A percentile compares a stretch with the other conserved stretches of the same genome.
These are phyloP conservation scores for Chaetomium fimeti DNA, from an alignment of 495 filamentous ascomycete genomes.

Conservation along the genomic window DNA sequence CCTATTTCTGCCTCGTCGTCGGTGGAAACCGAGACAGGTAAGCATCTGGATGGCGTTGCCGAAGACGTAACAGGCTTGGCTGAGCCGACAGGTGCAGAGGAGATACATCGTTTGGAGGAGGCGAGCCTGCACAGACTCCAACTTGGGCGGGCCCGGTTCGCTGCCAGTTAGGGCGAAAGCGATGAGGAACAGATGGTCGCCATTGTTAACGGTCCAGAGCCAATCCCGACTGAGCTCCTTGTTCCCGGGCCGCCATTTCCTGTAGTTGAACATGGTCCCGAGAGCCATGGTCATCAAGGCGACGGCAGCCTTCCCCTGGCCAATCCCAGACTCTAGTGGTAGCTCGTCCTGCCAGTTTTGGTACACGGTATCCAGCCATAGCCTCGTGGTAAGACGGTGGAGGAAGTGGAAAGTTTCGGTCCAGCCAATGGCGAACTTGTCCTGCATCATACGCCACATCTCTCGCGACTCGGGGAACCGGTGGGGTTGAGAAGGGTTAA, in stretches of 20 bases:
- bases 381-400: slow-evolving; percentile 22
- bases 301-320: slow-evolving; percentile 27
- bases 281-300: slow-evolving; percentile 32
- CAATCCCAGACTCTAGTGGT: slow-evolving; percentile 21
- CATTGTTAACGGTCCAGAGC: slow-evolving; percentile 25
- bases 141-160: slow-evolving; percentile 22
- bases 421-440: slow-evolving; percentile 28
- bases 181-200: slow-evolving; percentile 26
- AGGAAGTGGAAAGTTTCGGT: slow-evolving; percentile 31
- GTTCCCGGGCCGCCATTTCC: not conserved
- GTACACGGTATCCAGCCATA: slow-evolving; percentile 25
- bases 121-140: slow-evolving; percentile 31
- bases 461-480: slow-evolving; percentile 6
- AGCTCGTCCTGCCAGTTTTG: slow-evolving; percentile 18
- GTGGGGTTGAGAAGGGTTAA: slow-evolving; percentile 13
- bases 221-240: slow-evolving; percentile 15
- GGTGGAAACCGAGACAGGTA: slow-evolving; percentile 35
- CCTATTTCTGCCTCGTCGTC: slow-evolving; percentile 27
- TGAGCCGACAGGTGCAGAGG: slow-evolving; percentile 28
- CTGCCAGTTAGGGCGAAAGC: slow-evolving; percentile 22
- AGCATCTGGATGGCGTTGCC: slow-evolving; percentile 31
- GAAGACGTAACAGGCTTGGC: slow-evolving; percentile 32
- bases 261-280: slow-evolving; percentile 23
- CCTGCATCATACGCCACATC: slow-evolving; percentile 24
- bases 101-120: slow-evolving; percentile 33